phyloP scores from a whole-genome alignment of 306 rosid species.

The Vicia faba region DNA sequence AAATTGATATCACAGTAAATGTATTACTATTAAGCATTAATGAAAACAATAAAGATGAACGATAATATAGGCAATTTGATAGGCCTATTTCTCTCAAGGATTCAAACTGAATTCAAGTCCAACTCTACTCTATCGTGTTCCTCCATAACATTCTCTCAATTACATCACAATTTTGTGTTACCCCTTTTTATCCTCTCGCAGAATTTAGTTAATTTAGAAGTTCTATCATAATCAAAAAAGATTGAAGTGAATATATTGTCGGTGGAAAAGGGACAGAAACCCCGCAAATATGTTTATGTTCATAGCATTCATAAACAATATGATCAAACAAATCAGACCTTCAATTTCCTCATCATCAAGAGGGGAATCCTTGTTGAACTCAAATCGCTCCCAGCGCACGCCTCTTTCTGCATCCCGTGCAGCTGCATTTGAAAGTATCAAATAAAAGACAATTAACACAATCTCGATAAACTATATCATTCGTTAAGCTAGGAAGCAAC shows the following conservation, averaged over 20 bases:
- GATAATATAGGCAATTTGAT: too few relatives aligned
- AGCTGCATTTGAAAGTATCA: slow-evolving; percentile 52
- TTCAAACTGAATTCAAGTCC: not conserved
- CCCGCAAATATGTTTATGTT: slow-evolving; percentile 11
- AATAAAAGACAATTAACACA: slow-evolving; percentile 4
- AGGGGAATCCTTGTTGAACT: slow-evolving; percentile 89
- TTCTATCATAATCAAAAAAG: not conserved
- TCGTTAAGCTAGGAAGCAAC: slow-evolving; percentile 15
- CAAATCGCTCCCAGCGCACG: slow-evolving; percentile 90
- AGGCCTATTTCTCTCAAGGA: not conserved
- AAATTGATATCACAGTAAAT: not conserved
- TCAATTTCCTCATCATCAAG: slow-evolving; percentile 88
- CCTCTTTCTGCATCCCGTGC: slow-evolving; percentile 69
- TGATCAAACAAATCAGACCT: slow-evolving; percentile 54
- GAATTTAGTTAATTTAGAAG: not conserved
- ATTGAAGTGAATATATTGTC: not conserved
- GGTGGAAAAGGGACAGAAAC: not conserved
- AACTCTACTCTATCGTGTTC: not conserved
- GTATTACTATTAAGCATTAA: not conserved
- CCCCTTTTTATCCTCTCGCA: not conserved
- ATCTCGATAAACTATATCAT: slow-evolving; percentile 29
- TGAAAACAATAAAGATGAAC: not conserved
- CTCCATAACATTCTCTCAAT: not conserved
- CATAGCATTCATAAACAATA: not conserved
- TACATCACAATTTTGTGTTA: not conserved